These are phyloP conservation scores for Echeveria elegans DNA, from an alignment of 164 flowering plant genomes.

Conservation along the genomic window DNA sequence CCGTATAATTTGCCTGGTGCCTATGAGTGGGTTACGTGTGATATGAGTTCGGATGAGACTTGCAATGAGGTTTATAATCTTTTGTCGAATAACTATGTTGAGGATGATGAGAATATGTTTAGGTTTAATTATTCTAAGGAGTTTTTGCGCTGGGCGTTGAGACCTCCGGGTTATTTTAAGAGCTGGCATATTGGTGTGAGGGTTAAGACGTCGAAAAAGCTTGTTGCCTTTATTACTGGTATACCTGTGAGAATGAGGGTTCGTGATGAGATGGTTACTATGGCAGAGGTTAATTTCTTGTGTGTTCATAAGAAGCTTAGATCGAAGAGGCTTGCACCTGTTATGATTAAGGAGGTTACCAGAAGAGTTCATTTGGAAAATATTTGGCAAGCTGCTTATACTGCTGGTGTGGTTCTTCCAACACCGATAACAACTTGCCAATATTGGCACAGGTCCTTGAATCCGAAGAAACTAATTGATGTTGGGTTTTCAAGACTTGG, in stretches of 20 bases:
- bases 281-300: slow-evolving; percentile 25
- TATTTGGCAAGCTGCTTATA: too few species aligned
- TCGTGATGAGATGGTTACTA: slow-evolving; percentile 15
- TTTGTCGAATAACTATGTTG: slow-evolving; percentile 19
- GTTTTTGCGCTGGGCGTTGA: slow-evolving; percentile 20
- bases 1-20: slow-evolving; percentile 19
- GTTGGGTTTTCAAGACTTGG: slow-evolving; percentile 27
- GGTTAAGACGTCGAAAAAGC: slow-evolving; percentile 19
- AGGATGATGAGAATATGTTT: slow-evolving; percentile 29
- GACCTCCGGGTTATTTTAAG: slow-evolving; percentile 22
- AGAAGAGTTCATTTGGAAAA: slow-evolving; percentile 18
- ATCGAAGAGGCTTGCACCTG: slow-evolving; percentile 23
- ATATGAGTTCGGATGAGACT: slow-evolving; percentile 17
- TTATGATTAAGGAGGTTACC: slow-evolving; percentile 25
- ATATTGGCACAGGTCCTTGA: slow-evolving; percentile 24
- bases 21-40: slow-evolving; percentile 21
- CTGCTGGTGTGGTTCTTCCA: too few species aligned
- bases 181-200: slow-evolving; percentile 7
- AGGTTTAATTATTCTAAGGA: slow-evolving; percentile 23
- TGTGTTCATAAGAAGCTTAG: slow-evolving; percentile 26
- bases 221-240: slow-evolving; percentile 23
- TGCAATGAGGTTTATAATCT: slow-evolving; percentile 25
- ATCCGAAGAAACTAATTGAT: slow-evolving; percentile 24
- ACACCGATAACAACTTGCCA: slow-evolving; percentile 20
- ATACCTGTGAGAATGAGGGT: slow-evolving; percentile 22